Evolutionary conservation across 139 green algal genomes (phyloP).

Genomic region (Trebouxia sp.): DNA sequence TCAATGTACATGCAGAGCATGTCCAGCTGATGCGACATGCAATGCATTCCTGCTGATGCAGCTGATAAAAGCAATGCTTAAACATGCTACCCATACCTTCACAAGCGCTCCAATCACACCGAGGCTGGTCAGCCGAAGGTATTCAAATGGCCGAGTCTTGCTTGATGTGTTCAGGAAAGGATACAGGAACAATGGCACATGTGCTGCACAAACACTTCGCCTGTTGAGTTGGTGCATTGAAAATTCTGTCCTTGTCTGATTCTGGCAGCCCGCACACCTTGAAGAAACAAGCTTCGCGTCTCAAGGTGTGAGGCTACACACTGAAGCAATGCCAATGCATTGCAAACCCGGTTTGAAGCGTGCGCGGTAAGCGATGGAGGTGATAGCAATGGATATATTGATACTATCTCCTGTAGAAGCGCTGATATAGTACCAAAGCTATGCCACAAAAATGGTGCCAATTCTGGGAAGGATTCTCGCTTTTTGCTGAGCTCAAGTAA

Average conservation of each 20-base stretch:
- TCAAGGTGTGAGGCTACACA: conserved; percentile 97
- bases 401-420: conserved; percentile 95
- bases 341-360: conserved; percentile 97
- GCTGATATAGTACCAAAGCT: conserved; percentile 93
- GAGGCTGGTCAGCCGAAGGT: conserved; percentile 94
- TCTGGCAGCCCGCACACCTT: conserved; percentile 61
- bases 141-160: conserved; percentile 99
- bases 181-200: conserved; percentile 98
- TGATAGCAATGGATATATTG: conserved; percentile 95
- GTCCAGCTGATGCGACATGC: neutral
- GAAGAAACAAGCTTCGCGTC: conserved; percentile 90
- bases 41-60: neutral
- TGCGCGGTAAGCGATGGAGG: conserved; percentile 92
- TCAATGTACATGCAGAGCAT: neutral
- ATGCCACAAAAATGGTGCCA: conserved; percentile 97
- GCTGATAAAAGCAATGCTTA: neutral
- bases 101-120: conserved; percentile 98
- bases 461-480: conserved; percentile 93
- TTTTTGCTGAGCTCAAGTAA: conserved; percentile 98
- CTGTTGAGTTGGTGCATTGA: too few relatives aligned
- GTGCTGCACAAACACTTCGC: conserved; percentile 71
- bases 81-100: conserved; percentile 72
- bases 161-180: conserved; percentile 97
- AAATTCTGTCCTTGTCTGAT: too few relatives aligned
- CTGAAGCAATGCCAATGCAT: conserved; percentile 96